Base-by-base conservation (phyloP, 352 stramenopile genomes). In the Globisporangium recalcitrans region DNA sequence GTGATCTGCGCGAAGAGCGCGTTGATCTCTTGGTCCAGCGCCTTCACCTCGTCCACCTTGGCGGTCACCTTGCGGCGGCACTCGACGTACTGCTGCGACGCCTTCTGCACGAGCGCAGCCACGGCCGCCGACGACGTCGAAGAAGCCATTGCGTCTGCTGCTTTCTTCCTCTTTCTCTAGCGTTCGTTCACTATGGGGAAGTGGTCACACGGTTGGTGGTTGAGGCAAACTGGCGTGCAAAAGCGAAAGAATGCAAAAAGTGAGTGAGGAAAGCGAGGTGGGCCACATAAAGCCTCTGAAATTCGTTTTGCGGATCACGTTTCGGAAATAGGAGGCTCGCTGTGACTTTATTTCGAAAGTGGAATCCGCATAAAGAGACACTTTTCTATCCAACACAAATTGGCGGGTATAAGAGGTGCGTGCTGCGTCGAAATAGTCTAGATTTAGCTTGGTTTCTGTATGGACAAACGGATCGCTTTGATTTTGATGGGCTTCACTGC, bases 71-170 rank as follows among this genome's bases (percentile, higher is more conserved):
- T 83, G 59, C 85, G 85, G 54, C 85, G 83, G 67, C 85, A 91
- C 60, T 87, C 75, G 56, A 94, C 70, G 69, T 94, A 94, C 63
- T 93, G 75, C 68, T 91, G 80, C 46, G 83, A 93, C 48, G 80
- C 75, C 49, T 87, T 80, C 68, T 94, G 80, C 62, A 89, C 72
- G 68, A 88, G 78, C 65, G 75, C 73, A n/a, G 79, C 72, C 59
- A 83, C 80, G 51, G 76, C 61, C 46, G 74, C 81, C 13, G 79
- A 80, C 53, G 63, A 70, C 42, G 72, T 72, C 32, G 71, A 69
- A 16, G 75, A 78, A 59, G 78, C 74, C 80, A 89, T 88, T n/a
- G n/a, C n/a, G n/a, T n/a, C n/a, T n/a, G n/a, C n/a, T n/a, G 19
- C 51, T 40, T 32, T 31, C 49, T 36, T 21, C 14, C 26, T 42